Conservation (phyloP, 2,329 filamentous ascomycete species). For the Hymenoscyphus occultus region DNA sequence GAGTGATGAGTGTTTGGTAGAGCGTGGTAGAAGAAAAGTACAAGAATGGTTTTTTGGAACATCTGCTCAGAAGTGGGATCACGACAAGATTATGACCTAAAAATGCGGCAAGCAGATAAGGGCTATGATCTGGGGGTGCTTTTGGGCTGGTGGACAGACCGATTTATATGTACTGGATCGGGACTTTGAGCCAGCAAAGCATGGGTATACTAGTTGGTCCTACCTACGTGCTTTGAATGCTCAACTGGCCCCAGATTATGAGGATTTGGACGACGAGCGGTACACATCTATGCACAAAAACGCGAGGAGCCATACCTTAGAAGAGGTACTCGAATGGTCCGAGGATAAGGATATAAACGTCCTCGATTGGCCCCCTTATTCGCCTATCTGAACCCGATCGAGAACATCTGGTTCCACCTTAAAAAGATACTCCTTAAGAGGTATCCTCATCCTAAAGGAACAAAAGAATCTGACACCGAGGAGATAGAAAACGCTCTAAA, state of each 20-base stretch:
- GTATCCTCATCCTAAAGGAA: no score
- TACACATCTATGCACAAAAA: slow-evolving; percentile 28
- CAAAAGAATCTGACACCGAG: no score
- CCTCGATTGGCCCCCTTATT: slow-evolving; percentile 11
- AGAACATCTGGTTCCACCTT: no score
- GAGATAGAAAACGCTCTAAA: no score
- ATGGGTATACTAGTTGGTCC: slow-evolving; percentile 15
- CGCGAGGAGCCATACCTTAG: slow-evolving; percentile 5
- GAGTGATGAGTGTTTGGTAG: slow-evolving; percentile 22
- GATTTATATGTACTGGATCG: slow-evolving; percentile 17
- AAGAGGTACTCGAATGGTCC: background rate
- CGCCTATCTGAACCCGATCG: no score
- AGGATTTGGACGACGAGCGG: background rate
- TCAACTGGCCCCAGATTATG: slow-evolving; percentile 11
- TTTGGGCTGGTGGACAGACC: slow-evolving; percentile 14
- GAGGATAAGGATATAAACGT: background rate
- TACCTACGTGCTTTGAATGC: slow-evolving; percentile 19
- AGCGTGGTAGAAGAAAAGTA: slow-evolving; percentile 14
- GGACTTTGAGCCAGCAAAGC: slow-evolving; percentile 18
- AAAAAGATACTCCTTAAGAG: no score
- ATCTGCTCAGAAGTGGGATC: slow-evolving; percentile 10
- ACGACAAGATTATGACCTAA: slow-evolving; percentile 8
- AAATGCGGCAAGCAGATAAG: slow-evolving; percentile 10
- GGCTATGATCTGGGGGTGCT: slow-evolving; percentile 20
- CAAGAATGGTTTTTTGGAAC: slow-evolving; percentile 13